Conservation (phyloP, 140 eudicot species). For the Oenanthe javanica region DNA sequence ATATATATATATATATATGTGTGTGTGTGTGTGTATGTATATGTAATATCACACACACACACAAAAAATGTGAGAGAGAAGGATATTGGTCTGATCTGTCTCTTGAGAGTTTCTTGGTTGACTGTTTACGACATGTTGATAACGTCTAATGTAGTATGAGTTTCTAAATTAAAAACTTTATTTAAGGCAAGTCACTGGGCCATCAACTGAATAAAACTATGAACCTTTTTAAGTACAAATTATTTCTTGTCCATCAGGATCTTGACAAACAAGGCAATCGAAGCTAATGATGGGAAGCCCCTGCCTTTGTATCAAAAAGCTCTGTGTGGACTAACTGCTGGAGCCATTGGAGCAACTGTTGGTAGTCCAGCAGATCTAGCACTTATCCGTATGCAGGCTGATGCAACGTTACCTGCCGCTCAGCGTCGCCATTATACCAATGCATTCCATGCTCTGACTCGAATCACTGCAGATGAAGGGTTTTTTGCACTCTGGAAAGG, state of each 20-base stretch:
- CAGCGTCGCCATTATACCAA: conserved; percentile 82
- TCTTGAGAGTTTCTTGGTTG: background rate
- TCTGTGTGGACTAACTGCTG: conserved; percentile 90
- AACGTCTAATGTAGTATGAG: background rate
- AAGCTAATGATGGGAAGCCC: conserved; percentile 94
- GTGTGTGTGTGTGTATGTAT: no score
- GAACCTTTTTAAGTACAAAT: background rate
- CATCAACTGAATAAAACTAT: background rate
- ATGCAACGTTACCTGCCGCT: conserved; percentile 80
- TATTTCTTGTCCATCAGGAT: conserved; percentile 32
- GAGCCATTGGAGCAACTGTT: conserved; percentile 87
- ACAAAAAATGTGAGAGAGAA: background rate
- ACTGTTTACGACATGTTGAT: background rate
- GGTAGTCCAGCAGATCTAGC: conserved; percentile 97
- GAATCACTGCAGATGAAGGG: conserved; percentile 76
- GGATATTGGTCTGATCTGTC: background rate
- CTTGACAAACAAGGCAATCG: conserved; percentile 79
- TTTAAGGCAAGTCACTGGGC: background rate
- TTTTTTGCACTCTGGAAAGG: conserved; percentile 84
- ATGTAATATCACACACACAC: no score
- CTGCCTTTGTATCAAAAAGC: conserved; percentile 89
- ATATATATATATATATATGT: no score
- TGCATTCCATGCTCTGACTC: conserved; percentile 83
- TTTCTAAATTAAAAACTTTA: background rate
- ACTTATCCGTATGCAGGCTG: conserved; percentile 97